Base-by-base conservation (phyloP, 2,329 filamentous ascomycete species). In the Pseudogymnoascus sp. region DNA sequence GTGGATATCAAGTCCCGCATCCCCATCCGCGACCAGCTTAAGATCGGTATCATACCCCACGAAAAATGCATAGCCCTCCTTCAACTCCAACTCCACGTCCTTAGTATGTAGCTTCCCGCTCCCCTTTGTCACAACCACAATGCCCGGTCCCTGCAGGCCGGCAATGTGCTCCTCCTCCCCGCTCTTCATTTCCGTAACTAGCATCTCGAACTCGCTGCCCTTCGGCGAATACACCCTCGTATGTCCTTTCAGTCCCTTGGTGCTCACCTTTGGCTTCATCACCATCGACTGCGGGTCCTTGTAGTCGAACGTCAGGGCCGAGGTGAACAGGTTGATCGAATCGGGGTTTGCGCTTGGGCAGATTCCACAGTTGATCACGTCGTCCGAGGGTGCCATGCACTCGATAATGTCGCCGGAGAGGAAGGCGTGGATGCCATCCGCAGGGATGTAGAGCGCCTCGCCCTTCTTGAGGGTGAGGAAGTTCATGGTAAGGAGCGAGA, bases 351-450 rank as follows among this genome's bases (percentile, higher is more conserved):
- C 82, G 1, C 79, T 78, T 0, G 88, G 87, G 68, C 87, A 91
- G 77, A 93, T 90, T 0, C 89, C 88, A 0, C 83, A 85, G 73
- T 89, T 90, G 60, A 92, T 78, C 1, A 92, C 88, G 68, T 97
- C 97, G 81, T 97, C 93, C n/a, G 90, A 96, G 6, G 91, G 88
- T 0, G 93, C 93, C 93, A 97, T 97, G 81, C 93, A 97, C 77
- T 97, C 93, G 73, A 97, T 91, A 69, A 97, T 96, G 72, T 97
- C 93, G 62, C 90, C 90, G 1, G 87, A 90, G 40, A 95, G 79
- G 76, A 97, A 97, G 61, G 93, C 93, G 74, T 97, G 93, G 71
- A 97, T 97, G 71, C 97, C 93, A 72, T 97, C 93, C 6, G 95
- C 93, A 69, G 91, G 90, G 26, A 97, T 82, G 78, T 96, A 97